Percentiles rank a stretch among this genome's conserved stretches.
Conservation (phyloP, 176 grass and related monocot genomes). For the Elymus sibiricus region DNA sequence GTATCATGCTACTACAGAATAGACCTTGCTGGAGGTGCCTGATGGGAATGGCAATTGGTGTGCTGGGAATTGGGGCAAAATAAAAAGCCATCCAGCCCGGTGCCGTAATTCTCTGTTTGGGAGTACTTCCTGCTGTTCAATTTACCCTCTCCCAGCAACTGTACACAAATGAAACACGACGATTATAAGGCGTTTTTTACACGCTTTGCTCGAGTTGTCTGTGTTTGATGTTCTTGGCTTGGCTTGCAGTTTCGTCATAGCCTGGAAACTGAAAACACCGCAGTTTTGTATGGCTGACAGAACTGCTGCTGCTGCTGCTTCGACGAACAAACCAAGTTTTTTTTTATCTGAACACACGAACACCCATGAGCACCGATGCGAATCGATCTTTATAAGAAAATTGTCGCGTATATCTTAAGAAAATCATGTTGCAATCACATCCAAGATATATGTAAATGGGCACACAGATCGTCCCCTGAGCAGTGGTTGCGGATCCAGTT, state of each 20-base stretch:
- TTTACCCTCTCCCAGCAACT: background rate
- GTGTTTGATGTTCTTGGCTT: background rate
- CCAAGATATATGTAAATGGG: too few relatives aligned
- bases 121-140: background rate
- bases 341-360: too few relatives aligned
- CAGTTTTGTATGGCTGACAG: background rate
- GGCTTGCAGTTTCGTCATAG: background rate
- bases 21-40: background rate
- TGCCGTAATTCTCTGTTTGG: background rate
- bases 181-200: background rate
- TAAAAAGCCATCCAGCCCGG: constrained; percentile 25
- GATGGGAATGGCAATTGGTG: constrained; percentile 1
- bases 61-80: constrained; percentile 6
- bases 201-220: background rate
- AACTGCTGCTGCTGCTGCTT: background rate
- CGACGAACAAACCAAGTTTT: background rate
- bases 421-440: too few relatives aligned
- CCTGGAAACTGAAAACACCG: background rate
- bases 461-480: background rate
- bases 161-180: constrained; percentile 25
- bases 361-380: background rate
- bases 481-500: background rate
- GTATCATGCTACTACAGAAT: background rate
- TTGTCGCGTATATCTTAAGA: too few relatives aligned
- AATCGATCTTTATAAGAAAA: background rate